Base-by-base conservation (phyloP, 176 grass and related monocot species). In the Oryza glumipatula region DNA sequence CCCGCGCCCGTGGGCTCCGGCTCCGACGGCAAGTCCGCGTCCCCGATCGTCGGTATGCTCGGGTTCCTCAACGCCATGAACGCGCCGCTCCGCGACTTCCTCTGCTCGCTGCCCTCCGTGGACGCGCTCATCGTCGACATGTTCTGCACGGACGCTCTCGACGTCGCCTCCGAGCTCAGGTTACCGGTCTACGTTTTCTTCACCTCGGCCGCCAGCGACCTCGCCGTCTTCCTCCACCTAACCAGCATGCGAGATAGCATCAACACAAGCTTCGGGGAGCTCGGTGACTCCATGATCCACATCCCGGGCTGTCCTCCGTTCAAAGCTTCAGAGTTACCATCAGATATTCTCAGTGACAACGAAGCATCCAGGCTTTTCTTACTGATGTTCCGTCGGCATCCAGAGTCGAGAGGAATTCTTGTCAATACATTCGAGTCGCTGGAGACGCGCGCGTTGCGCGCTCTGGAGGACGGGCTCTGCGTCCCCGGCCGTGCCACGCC, bases 91-190 rank as follows among this genome's bases (percentile, higher is more conserved):
- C 77, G 65, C n/a, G 74, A 92, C 68, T 88, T 90, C 79, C 83
- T 97, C 68, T 33, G 78, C 30, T 86, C 89, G 38, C 46, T 82
- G 14, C 65, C 78, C 2, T 12, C 76, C 17, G 39, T 90, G 1
- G 19, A 80, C 83, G 86, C 92, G 45, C 68, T 94, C 54, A 67
- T 94, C 56, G 7, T 88, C 84, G 92, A 94, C 86, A 91, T 91
- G 82, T 94, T 94, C 76, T 85, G 82, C 79, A 13, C 2, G 7
- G 79, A 69, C 65, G 65, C 88, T 2, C 46, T 73, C 1, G 79
- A 80, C 16, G 86, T 91, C 43, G 88, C 88, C 0, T 41, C 67
- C 1, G 83, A 86, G 76, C 84, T 92, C 79, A 12, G 24, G 2
- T 26, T 91, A 2, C 92, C 88, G 6, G 85, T 19, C 58, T 88